phyloP scores from a whole-genome alignment of 495 filamentous ascomycete genomes.

The Entonaema liquescens region DNA sequence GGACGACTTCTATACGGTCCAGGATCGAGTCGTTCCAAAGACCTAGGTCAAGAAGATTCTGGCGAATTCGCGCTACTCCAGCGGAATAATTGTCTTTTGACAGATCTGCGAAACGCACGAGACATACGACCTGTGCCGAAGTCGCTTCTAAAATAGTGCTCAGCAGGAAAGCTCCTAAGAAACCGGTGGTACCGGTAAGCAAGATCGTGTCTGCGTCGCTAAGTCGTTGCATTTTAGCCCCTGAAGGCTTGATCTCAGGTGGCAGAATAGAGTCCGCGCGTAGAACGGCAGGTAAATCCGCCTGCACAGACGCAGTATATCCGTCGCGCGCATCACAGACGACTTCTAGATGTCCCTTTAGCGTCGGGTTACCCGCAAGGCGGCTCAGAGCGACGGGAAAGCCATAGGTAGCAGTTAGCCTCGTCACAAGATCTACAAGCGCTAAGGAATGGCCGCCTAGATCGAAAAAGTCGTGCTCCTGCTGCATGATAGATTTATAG shows the following conservation, averaged over 20 bases:
- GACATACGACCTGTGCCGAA: slow-evolving; percentile 69
- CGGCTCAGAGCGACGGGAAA: slow-evolving; percentile 69
- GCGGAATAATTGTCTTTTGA: slow-evolving; percentile 61
- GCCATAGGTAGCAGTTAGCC: slow-evolving; percentile 65
- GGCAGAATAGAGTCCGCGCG: slow-evolving; percentile 67
- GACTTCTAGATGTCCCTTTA: slow-evolving; percentile 68
- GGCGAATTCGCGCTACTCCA: slow-evolving; percentile 65
- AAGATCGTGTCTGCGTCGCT: slow-evolving; percentile 64
- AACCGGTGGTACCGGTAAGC: slow-evolving; percentile 54
- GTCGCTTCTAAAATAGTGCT: slow-evolving; percentile 58
- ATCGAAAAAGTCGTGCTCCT: slow-evolving; percentile 74
- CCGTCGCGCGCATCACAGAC: slow-evolving; percentile 68
- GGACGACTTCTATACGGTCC: slow-evolving; percentile 72
- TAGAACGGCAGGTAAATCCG: slow-evolving; percentile 68
- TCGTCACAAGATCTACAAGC: slow-evolving; percentile 69
- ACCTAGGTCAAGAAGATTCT: slow-evolving; percentile 70
- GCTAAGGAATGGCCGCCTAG: slow-evolving; percentile 74
- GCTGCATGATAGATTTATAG: slow-evolving; percentile 56
- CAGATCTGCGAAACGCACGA: slow-evolving; percentile 70
- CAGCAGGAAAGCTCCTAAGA: slow-evolving; percentile 53
- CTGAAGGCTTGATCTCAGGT: slow-evolving; percentile 62
- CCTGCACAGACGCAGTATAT: slow-evolving; percentile 70
- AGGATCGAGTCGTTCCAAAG: slow-evolving; percentile 72
- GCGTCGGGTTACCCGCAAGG: slow-evolving; percentile 68
- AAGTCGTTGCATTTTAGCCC: slow-evolving; percentile 59